Percentiles rank a stretch among this genome's conserved stretches.
These are phyloP conservation scores for Suillus variegatus DNA, from an alignment of 768 basidiomycete genomes.

Conservation along the genomic window DNA sequence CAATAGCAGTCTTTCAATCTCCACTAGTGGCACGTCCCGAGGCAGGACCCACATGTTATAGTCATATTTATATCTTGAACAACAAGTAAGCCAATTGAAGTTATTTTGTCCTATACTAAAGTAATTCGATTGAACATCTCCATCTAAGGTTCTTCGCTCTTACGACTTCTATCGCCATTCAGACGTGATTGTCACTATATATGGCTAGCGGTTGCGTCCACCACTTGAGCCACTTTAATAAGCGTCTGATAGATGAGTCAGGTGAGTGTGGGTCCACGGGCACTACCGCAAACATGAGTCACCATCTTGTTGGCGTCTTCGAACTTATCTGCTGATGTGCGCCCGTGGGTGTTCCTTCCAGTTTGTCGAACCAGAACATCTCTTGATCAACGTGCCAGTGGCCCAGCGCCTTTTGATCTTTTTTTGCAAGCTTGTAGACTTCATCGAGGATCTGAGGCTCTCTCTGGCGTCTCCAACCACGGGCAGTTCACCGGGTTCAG, in stretches of 20 bases:
- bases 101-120: too few relatives aligned
- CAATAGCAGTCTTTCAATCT: neutral
- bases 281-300: too few relatives aligned
- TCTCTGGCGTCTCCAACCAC: neutral
- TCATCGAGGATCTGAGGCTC: neutral
- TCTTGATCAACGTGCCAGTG: neutral
- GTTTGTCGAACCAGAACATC: neutral
- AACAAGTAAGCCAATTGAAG: neutral
- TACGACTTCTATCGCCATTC: neutral
- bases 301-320: too few relatives aligned
- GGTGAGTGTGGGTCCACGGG: too few relatives aligned
- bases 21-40: neutral
- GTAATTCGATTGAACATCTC: too few relatives aligned
- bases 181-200: slow-evolving; percentile 19
- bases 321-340: too few relatives aligned
- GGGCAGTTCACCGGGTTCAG: too few relatives aligned
- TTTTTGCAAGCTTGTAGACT: neutral
- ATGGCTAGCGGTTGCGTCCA: neutral
- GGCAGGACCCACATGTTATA: neutral
- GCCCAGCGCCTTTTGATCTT: neutral
- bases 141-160: too few relatives aligned
- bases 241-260: too few relatives aligned
- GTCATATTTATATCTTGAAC: neutral
- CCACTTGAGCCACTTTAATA: too few relatives aligned
- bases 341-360: neutral